phyloP scores from a whole-genome alignment of 108 stramenopile genomes.

The Heterococcus sp. region DNA sequence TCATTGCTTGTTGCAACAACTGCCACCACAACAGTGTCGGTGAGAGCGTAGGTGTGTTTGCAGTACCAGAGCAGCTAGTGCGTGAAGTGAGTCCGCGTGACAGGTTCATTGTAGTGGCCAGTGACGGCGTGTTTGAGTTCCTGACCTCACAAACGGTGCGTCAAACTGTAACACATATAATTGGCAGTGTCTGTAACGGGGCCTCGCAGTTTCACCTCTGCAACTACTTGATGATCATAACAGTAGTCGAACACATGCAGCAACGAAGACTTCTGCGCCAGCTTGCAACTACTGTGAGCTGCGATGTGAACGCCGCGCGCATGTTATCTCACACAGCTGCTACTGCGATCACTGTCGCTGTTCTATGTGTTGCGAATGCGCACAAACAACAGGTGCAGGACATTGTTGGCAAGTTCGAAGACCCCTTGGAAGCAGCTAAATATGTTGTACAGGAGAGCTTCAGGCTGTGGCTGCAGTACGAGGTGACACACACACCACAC shows the following conservation, averaged over 20 bases:
- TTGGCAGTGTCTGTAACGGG: too few species aligned
- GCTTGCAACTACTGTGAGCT: too few species aligned
- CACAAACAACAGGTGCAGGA: neutral
- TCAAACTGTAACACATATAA: too few species aligned
- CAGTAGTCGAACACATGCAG: too few species aligned
- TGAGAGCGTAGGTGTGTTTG: slow-evolving; percentile 67
- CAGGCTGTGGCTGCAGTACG: slow-evolving; percentile 92
- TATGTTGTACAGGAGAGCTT: slow-evolving; percentile 94
- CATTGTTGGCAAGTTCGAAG: slow-evolving; percentile 39
- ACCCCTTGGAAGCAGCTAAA: slow-evolving; percentile 81
- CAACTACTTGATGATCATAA: too few species aligned
- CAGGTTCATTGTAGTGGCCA: slow-evolving; percentile 77
- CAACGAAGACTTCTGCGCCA: too few species aligned
- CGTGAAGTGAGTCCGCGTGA: slow-evolving; percentile 71
- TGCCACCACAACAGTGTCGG: slow-evolving; percentile 8
- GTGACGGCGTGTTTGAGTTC: slow-evolving; percentile 92
- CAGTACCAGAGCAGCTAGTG: slow-evolving; percentile 85
- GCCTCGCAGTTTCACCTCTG: too few species aligned
- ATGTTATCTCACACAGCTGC: too few species aligned
- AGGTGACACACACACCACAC: slow-evolving; percentile 64
- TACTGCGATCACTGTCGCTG: too few species aligned
- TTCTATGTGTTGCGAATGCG: too few species aligned
- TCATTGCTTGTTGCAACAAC: too few species aligned
- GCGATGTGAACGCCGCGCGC: too few species aligned
- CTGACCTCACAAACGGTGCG: slow-evolving; percentile 58